Conservation (phyloP, 352 stramenopile genomes). For the Pythium volutum region DNA sequence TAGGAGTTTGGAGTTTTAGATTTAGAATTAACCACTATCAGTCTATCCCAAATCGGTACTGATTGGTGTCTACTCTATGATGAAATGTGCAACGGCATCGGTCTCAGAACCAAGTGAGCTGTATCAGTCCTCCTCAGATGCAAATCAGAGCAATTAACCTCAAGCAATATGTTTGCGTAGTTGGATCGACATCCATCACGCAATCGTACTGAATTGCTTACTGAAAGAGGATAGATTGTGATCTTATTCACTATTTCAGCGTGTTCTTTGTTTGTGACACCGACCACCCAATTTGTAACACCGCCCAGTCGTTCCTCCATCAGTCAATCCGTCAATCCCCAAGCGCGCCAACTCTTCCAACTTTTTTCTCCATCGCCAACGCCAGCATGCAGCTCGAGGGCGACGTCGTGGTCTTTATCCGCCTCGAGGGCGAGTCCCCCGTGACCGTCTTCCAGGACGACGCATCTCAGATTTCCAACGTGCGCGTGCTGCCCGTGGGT, state of each 20-base stretch:
- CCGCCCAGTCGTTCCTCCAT: background rate
- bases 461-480: slow-evolving; percentile 38
- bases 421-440: slow-evolving; percentile 36
- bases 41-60: no score
- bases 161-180: no score
- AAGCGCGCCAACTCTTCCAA: background rate
- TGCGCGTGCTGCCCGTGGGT: slow-evolving; percentile 41
- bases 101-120: no score
- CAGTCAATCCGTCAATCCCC: background rate
- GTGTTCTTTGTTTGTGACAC: background rate
- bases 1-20: no score
- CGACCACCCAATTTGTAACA: slow-evolving; percentile 3
- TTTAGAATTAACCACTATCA: no score
- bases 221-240: background rate
- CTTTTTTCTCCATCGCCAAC: slow-evolving; percentile 1
- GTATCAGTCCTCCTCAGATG: no score
- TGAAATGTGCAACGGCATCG: no score
- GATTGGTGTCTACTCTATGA: no score
- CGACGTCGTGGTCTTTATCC: slow-evolving; percentile 54
- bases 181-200: background rate
- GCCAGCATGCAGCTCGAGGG: slow-evolving; percentile 37
- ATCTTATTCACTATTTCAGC: background rate
- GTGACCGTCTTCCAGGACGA: slow-evolving; percentile 46
- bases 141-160: no score
- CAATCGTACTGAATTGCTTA: slow-evolving; percentile 1